Base-by-base conservation (phyloP, 1,284 basidiomycete genomes). In the Malassezia pachydermatis region DNA sequence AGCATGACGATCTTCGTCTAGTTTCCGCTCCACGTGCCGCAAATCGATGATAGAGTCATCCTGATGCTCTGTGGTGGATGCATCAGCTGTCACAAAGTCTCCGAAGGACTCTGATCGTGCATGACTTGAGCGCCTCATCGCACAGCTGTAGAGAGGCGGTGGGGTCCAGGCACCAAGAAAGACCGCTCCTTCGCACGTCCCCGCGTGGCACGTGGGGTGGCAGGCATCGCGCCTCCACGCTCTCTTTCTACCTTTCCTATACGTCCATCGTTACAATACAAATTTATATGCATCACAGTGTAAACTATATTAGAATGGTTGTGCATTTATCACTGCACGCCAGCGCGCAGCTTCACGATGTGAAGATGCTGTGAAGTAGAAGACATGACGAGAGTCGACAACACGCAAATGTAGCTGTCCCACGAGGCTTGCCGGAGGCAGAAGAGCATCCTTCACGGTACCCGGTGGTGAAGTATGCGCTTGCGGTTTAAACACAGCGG, bases 1-100 rank as follows among this genome's bases (percentile, higher is more conserved):
- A 10, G 19, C 13, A 14, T 32, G n/a, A 10, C 51, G 51, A 29
- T 59, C 52, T 7, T 36, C 44, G 25, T 60, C 57, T 10, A 70
- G 54, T 48, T 61, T 58, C 39, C 53, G 52, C 41, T 70, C 65
- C 8, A 65, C 58, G 5, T 54, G 54, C 5, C 67, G 59, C 19
- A 70, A 58, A 45, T 70, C 68, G 28, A 70, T 62, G 38, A 65
- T 60, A 13, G 59, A 58, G 7, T 62, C 23, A 36, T 9, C 32
- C 7, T 28, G 41, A 3, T 19, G 16, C 14, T 35, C n/a, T 17
- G 16, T 20, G 22, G 19, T 14, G 7, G 10, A n/a, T 8, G 30
- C 16, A n/a, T 39, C 30, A 24, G 50, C 44, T 7, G 33, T 8
- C 11, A 45, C 42, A 42, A 52, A 52, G 13, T 52, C 50, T 8